Evolutionary conservation across 1,139 yeast species (phyloP).

Genomic region (Eremothecium sinecaudum): DNA sequence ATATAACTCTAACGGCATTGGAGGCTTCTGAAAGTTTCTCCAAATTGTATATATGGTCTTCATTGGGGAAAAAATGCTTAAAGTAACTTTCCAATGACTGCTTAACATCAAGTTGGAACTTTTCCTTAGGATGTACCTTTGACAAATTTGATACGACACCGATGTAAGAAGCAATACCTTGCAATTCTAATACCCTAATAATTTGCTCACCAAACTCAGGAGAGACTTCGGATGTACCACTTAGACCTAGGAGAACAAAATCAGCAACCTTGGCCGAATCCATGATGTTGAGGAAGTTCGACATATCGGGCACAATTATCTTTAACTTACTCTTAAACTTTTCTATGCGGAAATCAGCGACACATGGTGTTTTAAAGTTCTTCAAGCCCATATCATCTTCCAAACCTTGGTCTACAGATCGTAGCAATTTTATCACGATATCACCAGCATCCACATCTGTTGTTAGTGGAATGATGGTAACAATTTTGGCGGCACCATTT

Average conservation of each 20-base stretch:
- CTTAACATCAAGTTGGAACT: conserved; percentile 67
- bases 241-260: conserved; percentile 74
- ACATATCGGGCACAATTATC: conserved; percentile 63
- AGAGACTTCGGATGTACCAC: conserved; percentile 79
- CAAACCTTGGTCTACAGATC: conserved; percentile 28
- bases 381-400: conserved; percentile 18
- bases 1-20: conserved; percentile 62
- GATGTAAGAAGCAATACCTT: conserved; percentile 78
- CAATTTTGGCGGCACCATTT: conserved; percentile 71
- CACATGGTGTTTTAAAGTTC: conserved; percentile 35
- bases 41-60: conserved; percentile 65
- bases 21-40: conserved; percentile 59
- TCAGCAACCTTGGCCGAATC: conserved; percentile 89
- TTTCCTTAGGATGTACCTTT: conserved; percentile 56
- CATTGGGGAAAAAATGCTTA: conserved; percentile 81
- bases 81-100: conserved; percentile 77
- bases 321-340: conserved; percentile 71
- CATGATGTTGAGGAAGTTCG: conserved; percentile 55
- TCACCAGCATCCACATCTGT: conserved; percentile 53
- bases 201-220: conserved; percentile 75
- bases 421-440: conserved; percentile 46
- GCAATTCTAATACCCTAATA: conserved; percentile 77
- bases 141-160: conserved; percentile 75
- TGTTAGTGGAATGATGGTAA: conserved; percentile 74
- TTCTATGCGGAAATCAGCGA: conserved; percentile 41